Evolutionary conservation across 306 rosid genomes (phyloP), one percentile per base, ranked within the genome.

Genomic region (Erythrophleum fordii): DNA sequence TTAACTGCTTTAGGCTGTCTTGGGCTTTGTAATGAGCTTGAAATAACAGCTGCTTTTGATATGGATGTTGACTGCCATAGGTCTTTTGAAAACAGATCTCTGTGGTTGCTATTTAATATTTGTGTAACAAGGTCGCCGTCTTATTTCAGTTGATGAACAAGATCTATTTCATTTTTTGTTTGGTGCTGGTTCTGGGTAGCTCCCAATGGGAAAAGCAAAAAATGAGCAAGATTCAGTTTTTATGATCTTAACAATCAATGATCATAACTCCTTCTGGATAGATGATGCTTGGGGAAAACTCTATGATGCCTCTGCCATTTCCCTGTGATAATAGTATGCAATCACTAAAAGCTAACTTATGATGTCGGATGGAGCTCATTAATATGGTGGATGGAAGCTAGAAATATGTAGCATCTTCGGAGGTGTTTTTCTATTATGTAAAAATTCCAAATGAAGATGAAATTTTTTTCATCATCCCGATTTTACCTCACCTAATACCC

Each of bases 61-160:
- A 22, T 42, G 53, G 66, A 53, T 25, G 77, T 46, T 69, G 4
- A 16, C 11, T 59, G 26, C 49, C 29, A 48, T 13, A 69, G 77
- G 53, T 49, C 81, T 76, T 77, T n/a, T 20, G 79, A 72, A 73
- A 51, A 26, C 16, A 9, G n/a, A 12, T n/a, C 55, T 67, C 29
- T 28, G 23, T 39, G 66, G 39, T 22, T 60, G 49, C 72, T 31
- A 25, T 76, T 42, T 25, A 46, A 58, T 22, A 23, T 75, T 68
- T 81, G 42, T 55, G 6, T 25, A 44, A 39, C 31, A 20, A 69
- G 58, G 28, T 51, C 11, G 0, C 62, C 14, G 1, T 52, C 2
- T 66, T 66, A 5, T 52, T n/a, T 80, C 46, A 26, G 20, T 75
- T 4, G 29, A 73, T 52, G 22, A 46, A 53, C 59, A 29, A 41